Conservation (phyloP, 169 alveolate genomes). For the Plasmodium gonderi region DNA sequence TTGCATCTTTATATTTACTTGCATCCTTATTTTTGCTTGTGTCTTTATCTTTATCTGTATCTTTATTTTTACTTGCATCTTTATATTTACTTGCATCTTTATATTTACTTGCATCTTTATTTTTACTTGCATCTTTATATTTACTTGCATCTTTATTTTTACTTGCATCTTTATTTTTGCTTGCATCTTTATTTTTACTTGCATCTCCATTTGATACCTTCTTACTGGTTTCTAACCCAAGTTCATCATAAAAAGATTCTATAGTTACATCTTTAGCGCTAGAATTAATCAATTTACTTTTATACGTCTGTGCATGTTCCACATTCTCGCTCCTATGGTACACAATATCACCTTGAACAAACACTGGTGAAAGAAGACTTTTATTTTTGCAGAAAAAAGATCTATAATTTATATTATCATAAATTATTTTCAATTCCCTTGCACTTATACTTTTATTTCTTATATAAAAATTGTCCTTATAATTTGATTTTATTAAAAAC, state of each 20-base stretch:
- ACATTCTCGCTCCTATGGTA: not conserved
- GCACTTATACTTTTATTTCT: conserved; percentile 24
- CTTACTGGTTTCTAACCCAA: not conserved
- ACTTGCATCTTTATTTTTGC: not conserved
- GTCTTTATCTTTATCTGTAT: no score
- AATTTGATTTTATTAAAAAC: conserved; percentile 60
- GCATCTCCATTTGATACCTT: not conserved
- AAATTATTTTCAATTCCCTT: conserved; percentile 31
- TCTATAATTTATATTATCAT: conserved; percentile 64
- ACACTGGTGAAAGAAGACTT: conserved; percentile 56
- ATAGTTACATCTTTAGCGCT: not conserved
- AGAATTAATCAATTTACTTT: not conserved
- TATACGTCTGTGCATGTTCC: not conserved
- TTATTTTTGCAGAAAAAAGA: conserved; percentile 65
- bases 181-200: not conserved
- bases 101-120: no score
- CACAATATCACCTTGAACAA: conserved; percentile 29
- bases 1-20: no score
- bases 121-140: no score
- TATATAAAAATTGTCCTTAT: conserved; percentile 57
- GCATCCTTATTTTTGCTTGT: no score
- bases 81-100: no score
- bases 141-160: not conserved
- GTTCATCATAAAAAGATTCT: not conserved
- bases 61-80: no score